Evolutionary conservation across 2,329 filamentous ascomycete genomes (phyloP).

Genomic region (Eutypella sp.): DNA sequence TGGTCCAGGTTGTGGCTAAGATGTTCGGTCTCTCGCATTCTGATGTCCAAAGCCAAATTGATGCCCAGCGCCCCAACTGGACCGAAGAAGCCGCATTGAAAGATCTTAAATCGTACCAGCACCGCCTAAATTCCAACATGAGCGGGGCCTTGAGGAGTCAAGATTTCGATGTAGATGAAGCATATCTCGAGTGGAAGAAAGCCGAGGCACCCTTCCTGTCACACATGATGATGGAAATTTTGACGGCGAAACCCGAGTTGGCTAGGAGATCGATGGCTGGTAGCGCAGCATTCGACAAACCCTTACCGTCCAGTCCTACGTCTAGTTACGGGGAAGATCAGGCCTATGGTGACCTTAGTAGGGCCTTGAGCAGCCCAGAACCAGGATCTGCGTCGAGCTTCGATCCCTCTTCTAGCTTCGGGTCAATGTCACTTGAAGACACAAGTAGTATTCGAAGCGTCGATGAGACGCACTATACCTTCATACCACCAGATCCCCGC

Average conservation of each 20-base stretch:
- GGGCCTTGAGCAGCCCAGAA: constrained; percentile 44
- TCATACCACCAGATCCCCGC: constrained; percentile 80
- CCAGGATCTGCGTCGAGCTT: constrained; percentile 38
- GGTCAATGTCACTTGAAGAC: constrained; percentile 58
- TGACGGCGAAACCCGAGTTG: constrained; percentile 80
- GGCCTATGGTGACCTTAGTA: constrained; percentile 48
- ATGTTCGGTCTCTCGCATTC: constrained; percentile 78
- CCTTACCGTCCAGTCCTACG: constrained; percentile 52
- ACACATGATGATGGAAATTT: constrained; percentile 87
- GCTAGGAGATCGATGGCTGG: constrained; percentile 66
- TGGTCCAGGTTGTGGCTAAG: constrained; percentile 80
- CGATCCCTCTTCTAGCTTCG: constrained; percentile 66
- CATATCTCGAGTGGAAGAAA: constrained; percentile 86
- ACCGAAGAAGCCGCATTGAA: constrained; percentile 86
- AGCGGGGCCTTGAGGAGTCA: constrained; percentile 71
- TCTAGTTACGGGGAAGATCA: constrained; percentile 45
- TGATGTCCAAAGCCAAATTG: constrained; percentile 82
- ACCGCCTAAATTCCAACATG: constrained; percentile 76
- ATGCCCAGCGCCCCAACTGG: constrained; percentile 75
- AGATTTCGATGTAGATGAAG: constrained; percentile 87
- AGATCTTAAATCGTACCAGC: constrained; percentile 91
- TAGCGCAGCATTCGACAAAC: constrained; percentile 40
- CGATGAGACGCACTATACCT: constrained; percentile 72
- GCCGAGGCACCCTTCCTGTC: constrained; percentile 82
- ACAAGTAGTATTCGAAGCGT: constrained; percentile 46